Evolutionary conservation across 2,329 filamentous ascomycete species (phyloP).

Genomic region (Scorias spongiosa): DNA sequence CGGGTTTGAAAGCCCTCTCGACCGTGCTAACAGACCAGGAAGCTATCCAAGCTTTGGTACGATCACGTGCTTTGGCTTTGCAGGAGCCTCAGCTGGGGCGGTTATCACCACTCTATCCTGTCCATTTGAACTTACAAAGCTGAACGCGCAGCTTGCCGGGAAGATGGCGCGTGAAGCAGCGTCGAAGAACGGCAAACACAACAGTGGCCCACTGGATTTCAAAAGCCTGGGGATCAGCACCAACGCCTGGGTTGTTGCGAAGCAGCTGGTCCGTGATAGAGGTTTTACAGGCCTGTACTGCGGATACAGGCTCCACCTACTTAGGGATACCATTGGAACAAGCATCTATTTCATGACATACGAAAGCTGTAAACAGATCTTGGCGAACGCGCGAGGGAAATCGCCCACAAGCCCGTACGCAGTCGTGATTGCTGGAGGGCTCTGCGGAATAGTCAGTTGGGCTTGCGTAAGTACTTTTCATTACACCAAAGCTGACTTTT

Average conservation of each 20-base stretch:
- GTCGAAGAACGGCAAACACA: constrained; percentile 1
- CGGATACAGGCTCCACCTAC: constrained; percentile 68
- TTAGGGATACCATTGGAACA: constrained; percentile 70
- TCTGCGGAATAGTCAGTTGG: constrained; percentile 77
- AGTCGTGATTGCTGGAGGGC: constrained; percentile 61
- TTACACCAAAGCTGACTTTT: constrained; percentile 1
- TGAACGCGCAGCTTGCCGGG: constrained; percentile 73
- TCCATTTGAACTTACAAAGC: constrained; percentile 79
- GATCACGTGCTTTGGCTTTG: constrained; percentile 59
- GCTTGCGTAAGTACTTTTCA: constrained; percentile 44
- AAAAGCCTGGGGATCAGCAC: constrained; percentile 8
- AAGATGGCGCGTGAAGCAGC: constrained; percentile 41
- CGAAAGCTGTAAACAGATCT: constrained; percentile 69
- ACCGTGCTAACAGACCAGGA: constrained; percentile 54
- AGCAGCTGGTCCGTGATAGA: constrained; percentile 60
- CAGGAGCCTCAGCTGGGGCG: constrained; percentile 65
- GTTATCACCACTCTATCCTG: constrained; percentile 69
- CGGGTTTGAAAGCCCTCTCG: constrained; percentile 56
- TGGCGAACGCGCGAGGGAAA: constrained; percentile 58
- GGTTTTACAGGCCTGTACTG: constrained; percentile 64
- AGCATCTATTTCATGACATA: constrained; percentile 82
- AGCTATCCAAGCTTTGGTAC: constrained; percentile 60
- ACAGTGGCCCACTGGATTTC: constrained; percentile 1
- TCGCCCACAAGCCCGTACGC: constrained; percentile 66
- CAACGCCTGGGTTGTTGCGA: constrained; percentile 41